phyloP scores from a whole-genome alignment of 2,329 filamentous ascomycete species.

The Apiospora saccharicola region DNA sequence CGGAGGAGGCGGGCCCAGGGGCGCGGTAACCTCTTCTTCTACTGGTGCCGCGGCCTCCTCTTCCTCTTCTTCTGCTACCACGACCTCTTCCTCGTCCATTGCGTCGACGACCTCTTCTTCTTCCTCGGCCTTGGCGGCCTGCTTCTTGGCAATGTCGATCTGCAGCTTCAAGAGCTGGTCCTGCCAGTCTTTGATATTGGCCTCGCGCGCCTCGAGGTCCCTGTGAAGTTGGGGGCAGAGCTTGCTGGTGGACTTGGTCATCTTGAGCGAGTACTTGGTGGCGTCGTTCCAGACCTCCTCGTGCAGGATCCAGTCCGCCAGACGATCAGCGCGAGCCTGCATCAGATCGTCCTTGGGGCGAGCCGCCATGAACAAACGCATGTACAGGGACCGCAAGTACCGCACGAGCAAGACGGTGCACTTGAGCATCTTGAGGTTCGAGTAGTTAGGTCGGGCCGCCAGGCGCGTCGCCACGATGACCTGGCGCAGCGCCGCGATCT shows the following conservation, averaged over 20 bases:
- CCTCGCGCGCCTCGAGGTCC: background rate
- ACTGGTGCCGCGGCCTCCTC: background rate
- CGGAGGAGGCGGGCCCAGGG: too few relatives aligned
- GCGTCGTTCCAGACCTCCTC: background rate
- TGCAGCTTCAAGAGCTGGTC: background rate
- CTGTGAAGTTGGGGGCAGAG: background rate
- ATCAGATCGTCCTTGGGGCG: background rate
- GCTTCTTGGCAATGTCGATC: background rate
- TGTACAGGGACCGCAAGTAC: background rate
- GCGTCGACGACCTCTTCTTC: background rate
- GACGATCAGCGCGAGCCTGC: background rate
- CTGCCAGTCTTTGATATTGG: background rate
- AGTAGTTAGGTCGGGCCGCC: background rate
- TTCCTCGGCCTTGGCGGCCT: too few relatives aligned
- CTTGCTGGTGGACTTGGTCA: background rate
- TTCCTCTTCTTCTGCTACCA: background rate
- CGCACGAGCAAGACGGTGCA: background rate
- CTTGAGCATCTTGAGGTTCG: background rate
- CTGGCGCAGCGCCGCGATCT: background rate
- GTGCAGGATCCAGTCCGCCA: slow-evolving; percentile 5
- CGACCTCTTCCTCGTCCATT: background rate
- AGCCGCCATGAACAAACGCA: background rate
- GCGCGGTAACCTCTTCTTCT: too few relatives aligned
- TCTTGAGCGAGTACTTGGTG: background rate
- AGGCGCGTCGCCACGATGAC: background rate